Base-by-base conservation (phyloP, 305 asterid species). In the Ajuga reptans region DNA sequence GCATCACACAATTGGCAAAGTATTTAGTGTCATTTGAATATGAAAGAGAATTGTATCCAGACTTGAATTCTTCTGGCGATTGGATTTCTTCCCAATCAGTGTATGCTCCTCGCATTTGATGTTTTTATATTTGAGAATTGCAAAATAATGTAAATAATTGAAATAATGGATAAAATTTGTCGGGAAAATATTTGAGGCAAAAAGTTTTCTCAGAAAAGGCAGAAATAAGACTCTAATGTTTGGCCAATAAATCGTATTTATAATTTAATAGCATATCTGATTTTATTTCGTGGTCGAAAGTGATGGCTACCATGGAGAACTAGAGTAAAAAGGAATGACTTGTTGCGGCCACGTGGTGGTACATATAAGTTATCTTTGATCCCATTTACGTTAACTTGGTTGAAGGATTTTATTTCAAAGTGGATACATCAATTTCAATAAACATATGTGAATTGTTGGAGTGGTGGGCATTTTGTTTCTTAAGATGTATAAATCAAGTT, bases 401-500 rank as follows among this genome's bases (percentile, higher is more conserved):
- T 56, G 21, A 12, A 56, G 58, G 12, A 56, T 42, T n/a, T 7
- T 46, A n/a, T 45, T 36, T 36, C 14, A 31, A 18, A 62, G 9
- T 42, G 50, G 42, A 12, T 31, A 14, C 17, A 17, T 29, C 37
- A 18, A 6, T 43, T 68, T 55, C 11, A 45, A 18, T 17, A 57
- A 47, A 49, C 29, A 8, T 57, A 10, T 15, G 27, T 27, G 31
- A 45, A 43, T 16, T 69, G 29, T 54, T 11, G 31, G 56, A 46
- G 24, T 15, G 11, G 31, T 21, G 17, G 47, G 47, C 52, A 5
- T 24, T 27, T 39, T 69, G 33, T 39, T 50, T 39, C n/a, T 41
- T 42, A 39, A 59, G 62, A 67, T 12, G 51, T n/a, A 59, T 36
- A 4, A 43, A 68, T 42, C 72, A 68, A 53, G 43, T 29, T 51